Base-by-base conservation (phyloP, 768 basidiomycete genomes). In the Ramaria sp. region DNA sequence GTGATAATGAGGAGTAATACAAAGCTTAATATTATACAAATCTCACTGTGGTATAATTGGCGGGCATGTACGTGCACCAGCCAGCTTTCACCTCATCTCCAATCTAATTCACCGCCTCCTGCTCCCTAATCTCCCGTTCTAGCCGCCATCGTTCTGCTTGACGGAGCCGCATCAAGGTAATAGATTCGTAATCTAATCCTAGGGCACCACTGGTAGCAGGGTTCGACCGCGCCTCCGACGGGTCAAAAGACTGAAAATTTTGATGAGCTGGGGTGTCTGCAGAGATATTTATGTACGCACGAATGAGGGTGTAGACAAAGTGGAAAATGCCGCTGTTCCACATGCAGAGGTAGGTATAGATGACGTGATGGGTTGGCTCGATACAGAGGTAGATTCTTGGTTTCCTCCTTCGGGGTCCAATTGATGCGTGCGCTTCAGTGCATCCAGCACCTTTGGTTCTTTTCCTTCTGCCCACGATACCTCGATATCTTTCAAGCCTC, bases 81-180 rank as follows among this genome's bases (percentile, higher is more conserved):
- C 34, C 34, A 13, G 34, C 34, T 13, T 37, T 37, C 34, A 37
- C 13, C 34, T 37, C 1, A 37, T 37, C 9, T 7, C 3, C 34
- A 10, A 37, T 19, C 42, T 43, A 49, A 20, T 10, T 22, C 48
- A 49, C 31, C 7, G 53, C 19, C 41, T 54, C 53, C 45, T 54
- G 38, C 24, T 54, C 53, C 34, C 41, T 33, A 24, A 54, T 54
- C 42, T 54, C 41, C 46, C 62, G 50, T 66, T 91, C 90, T 24
- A 93, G 66, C 45, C 84, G 73, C 60, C 82, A 84, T 39, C 85
- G 75, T 67, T 91, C 90, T 0, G 89, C 88, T 64, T 91, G 86
- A 37, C 89, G 75, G 66, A 93, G 72, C 4, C 89, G 79, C 76
- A 91, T 78, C 37, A 92, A 73, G 0, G 88, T 91, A 59, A 91